These are phyloP conservation scores for Larix kaempferi DNA, from an alignment of 75 land plant genomes.

Conservation along the genomic window DNA sequence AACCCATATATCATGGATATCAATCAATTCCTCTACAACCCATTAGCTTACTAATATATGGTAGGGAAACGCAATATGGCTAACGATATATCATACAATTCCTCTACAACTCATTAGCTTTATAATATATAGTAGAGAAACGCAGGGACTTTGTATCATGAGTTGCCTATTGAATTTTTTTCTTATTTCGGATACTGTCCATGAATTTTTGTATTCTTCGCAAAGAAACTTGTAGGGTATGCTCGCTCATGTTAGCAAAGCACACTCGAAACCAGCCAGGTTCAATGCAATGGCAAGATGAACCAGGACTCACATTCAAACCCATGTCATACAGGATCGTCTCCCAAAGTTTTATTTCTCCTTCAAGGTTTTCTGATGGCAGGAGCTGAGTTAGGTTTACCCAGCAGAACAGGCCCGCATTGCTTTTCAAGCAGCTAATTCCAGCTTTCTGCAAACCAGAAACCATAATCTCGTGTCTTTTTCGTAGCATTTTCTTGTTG, in stretches of 20 bases:
- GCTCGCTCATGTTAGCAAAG: constrained; percentile 51
- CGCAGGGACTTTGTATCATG: no score
- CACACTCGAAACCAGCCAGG: constrained; percentile 69
- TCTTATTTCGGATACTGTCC: no score
- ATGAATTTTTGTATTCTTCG: constrained; percentile 15
- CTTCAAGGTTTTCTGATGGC: constrained; percentile 22
- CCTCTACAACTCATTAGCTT: no score
- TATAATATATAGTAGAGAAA: no score
- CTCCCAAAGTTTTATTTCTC: constrained; percentile 43
- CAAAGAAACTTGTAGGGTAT: constrained; percentile 32
- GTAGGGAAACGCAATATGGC: no score
- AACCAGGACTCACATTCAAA: constrained; percentile 53
- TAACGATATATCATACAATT: no score
- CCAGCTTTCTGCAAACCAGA: constrained; percentile 18
- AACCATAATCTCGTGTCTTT: constrained; percentile 18
- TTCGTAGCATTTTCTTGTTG: constrained; percentile 32
- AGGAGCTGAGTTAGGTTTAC: constrained; percentile 31
- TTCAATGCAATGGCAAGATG: constrained; percentile 52
- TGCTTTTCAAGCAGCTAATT: constrained; percentile 23
- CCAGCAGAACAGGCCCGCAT: constrained; percentile 59
- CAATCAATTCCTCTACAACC: no score
- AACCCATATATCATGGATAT: no score
- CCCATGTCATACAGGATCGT: constrained; percentile 30
- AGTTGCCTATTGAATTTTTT: no score
- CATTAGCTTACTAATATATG: no score